These are phyloP conservation scores for Musa troglodytarum DNA, from an alignment of 176 grass and related monocot genomes.

Conservation along the genomic window DNA sequence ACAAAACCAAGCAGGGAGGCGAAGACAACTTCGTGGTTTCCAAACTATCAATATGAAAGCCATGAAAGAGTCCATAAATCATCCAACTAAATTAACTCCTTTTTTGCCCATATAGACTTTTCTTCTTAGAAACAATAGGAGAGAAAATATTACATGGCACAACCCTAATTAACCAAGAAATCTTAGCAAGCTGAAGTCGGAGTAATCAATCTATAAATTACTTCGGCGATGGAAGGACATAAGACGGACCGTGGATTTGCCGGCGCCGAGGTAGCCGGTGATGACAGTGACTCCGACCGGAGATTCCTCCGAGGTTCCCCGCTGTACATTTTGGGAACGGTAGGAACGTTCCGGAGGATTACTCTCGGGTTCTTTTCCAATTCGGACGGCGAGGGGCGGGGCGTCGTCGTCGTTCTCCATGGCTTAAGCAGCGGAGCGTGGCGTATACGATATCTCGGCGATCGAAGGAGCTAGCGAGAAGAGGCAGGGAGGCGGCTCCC, in stretches of 20 bases:
- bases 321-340: not conserved
- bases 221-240: not conserved
- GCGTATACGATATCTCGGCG: no score
- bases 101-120: no score
- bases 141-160: no score
- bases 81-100: no score
- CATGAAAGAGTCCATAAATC: no score
- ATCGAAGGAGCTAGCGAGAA: no score
- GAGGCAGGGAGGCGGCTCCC: no score
- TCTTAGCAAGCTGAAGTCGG: not conserved
- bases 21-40: no score
- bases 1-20: no score
- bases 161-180: not conserved
- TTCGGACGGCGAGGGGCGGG: slow-evolving; percentile 56
- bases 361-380: slow-evolving; percentile 7
- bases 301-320: not conserved
- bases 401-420: slow-evolving; percentile 59
- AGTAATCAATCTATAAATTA: not conserved
- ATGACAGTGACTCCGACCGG: slow-evolving; percentile 91
- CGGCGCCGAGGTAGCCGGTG: slow-evolving; percentile 89
- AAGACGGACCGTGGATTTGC: slow-evolving; percentile 74
- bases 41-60: no score
- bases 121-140: no score
- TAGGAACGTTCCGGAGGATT: not conserved
- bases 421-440: not conserved